Evolutionary conservation across 257 asterid genomes (phyloP).

Genomic region (Coffea canephora): DNA sequence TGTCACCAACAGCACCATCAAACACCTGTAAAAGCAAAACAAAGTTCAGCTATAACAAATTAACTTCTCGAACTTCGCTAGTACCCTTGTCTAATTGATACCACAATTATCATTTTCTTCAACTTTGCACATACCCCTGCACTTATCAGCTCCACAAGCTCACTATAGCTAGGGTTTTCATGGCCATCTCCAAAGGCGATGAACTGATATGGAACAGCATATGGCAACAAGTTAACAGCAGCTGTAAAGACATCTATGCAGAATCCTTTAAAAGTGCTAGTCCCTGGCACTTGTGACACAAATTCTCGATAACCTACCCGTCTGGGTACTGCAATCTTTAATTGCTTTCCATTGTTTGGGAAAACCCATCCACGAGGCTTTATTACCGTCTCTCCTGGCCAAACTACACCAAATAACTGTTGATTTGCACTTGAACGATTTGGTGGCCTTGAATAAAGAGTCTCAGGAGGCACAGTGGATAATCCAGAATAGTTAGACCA

Average conservation of each 20-base stretch:
- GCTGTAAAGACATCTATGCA: conserved; percentile 87
- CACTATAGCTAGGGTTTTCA: conserved; percentile 65
- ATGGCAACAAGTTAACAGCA: conserved; percentile 78
- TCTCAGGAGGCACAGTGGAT: conserved; percentile 66
- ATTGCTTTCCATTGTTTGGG: conserved; percentile 72
- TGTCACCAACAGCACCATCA: conserved; percentile 71
- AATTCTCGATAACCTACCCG: conserved; percentile 73
- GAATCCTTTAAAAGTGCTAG: conserved; percentile 69
- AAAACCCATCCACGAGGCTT: conserved; percentile 98
- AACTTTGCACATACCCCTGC: conserved; percentile 64
- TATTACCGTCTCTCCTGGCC: conserved; percentile 78
- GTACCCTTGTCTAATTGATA: background rate
- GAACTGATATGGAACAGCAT: conserved; percentile 83
- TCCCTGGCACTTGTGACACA: conserved; percentile 65
- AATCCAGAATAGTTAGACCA: conserved; percentile 87
- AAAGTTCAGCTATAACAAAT: conserved; percentile 2
- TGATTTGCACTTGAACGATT: conserved; percentile 56
- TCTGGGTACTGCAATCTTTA: conserved; percentile 81
- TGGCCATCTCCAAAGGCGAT: conserved; percentile 76
- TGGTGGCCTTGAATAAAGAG: conserved; percentile 37
- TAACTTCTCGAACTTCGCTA: background rate
- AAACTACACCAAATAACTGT: conserved; percentile 53
- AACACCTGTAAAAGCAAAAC: conserved; percentile 32
- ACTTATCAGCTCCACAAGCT: conserved; percentile 56
- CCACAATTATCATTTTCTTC: background rate